phyloP scores from a whole-genome alignment of 2,329 filamentous ascomycete species.

The Ophiostoma piceae region DNA sequence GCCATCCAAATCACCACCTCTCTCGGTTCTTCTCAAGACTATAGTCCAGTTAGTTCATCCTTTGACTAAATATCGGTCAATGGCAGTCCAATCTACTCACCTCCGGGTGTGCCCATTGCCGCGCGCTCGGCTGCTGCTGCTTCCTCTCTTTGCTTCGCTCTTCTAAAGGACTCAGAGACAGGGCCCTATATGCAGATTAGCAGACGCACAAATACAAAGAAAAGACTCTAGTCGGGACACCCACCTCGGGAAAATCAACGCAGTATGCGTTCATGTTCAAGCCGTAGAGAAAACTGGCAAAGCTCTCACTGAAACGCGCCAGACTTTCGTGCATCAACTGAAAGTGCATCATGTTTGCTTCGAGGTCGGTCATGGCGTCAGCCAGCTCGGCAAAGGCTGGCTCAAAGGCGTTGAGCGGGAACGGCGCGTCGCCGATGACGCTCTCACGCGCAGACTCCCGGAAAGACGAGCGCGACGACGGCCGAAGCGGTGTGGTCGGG shows the following conservation, averaged over 20 bases:
- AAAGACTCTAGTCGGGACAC: neutral
- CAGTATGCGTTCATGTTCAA: slow-evolving; percentile 99
- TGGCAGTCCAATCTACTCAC: neutral
- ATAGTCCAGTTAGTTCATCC: neutral
- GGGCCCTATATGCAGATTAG: slow-evolving; percentile 55
- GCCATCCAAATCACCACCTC: slow-evolving; percentile 41
- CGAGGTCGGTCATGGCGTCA: slow-evolving; percentile 89
- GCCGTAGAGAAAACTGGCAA: slow-evolving; percentile 90
- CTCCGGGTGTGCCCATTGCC: neutral
- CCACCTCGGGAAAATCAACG: slow-evolving; percentile 91
- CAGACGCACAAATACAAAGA: neutral
- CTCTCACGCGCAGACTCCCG: slow-evolving; percentile 65
- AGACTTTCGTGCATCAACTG: slow-evolving; percentile 96
- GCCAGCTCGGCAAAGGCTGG: slow-evolving; percentile 88
- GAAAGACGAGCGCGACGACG: slow-evolving; percentile 82
- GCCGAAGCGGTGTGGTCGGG: slow-evolving; percentile 86
- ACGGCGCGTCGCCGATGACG: slow-evolving; percentile 49
- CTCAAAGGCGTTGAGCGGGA: slow-evolving; percentile 77
- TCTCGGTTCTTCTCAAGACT: neutral
- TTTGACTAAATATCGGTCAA: neutral
- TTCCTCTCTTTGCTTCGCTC: slow-evolving; percentile 55
- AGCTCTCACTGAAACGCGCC: slow-evolving; percentile 89
- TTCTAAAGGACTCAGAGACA: slow-evolving; percentile 73
- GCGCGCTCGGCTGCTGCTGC: slow-evolving; percentile 23
- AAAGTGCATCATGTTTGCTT: slow-evolving; percentile 96